These are phyloP conservation scores for Pulveroboletus sp. DNA, from an alignment of 1,284 basidiomycete species.

Conservation along the genomic window DNA sequence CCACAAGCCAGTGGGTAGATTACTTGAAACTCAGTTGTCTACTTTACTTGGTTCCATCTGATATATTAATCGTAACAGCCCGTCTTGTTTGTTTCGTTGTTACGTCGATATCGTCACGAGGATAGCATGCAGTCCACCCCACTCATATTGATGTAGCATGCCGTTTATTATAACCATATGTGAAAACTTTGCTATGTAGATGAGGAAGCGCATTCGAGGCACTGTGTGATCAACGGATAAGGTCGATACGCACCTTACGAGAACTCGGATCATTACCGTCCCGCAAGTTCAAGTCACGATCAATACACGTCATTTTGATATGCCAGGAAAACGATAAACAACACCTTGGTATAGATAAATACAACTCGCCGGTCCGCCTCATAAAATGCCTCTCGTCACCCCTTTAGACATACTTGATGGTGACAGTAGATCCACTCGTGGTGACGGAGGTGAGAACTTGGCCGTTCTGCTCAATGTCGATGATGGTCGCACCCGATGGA, in stretches of 20 bases:
- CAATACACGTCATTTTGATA: neutral
- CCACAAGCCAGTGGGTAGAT: constrained; percentile 20
- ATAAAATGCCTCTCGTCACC: neutral
- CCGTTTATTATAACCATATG: neutral
- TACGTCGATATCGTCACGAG: constrained; percentile 5
- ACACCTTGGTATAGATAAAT: neutral
- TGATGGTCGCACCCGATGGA: constrained; percentile 13
- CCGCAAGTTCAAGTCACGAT: neutral
- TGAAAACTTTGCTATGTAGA: neutral
- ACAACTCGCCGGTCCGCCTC: neutral
- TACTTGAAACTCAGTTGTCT: neutral
- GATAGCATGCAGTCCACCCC: neutral
- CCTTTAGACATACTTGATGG: constrained; percentile 8
- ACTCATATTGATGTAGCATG: constrained; percentile 10
- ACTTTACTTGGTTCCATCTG: constrained; percentile 1
- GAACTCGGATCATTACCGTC: neutral
- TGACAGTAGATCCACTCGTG: constrained; percentile 1
- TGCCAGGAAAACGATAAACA: neutral
- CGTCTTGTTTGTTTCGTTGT: constrained; percentile 3
- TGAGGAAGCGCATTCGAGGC: neutral
- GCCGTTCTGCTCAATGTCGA: constrained; percentile 23
- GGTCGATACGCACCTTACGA: neutral
- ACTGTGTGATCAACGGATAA: neutral
- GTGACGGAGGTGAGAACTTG: constrained; percentile 14
- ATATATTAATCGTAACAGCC: constrained; percentile 14